phyloP scores from a whole-genome alignment of 331 rosid genomes.

The Quercus tomentella region DNA sequence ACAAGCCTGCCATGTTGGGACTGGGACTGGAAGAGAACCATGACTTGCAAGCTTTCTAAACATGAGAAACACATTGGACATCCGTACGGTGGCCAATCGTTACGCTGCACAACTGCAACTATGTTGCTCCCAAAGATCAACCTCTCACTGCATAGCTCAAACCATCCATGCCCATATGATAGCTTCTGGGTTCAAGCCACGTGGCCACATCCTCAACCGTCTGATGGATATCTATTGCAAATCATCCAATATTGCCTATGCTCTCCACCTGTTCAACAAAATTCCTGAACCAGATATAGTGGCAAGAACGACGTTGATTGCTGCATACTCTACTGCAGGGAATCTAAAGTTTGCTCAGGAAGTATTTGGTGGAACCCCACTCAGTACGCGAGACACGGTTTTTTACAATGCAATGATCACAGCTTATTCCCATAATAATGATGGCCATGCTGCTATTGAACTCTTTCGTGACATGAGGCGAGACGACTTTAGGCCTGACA shows the following conservation, averaged over 20 bases:
- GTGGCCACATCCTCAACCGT: too few species aligned
- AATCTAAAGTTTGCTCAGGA: not conserved
- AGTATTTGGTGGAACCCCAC: not conserved
- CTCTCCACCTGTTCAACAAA: conserved; percentile 26
- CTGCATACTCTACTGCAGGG: conserved; percentile 20
- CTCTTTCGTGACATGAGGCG: conserved; percentile 15
- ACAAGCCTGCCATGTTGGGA: too few species aligned
- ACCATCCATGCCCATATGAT: too few species aligned
- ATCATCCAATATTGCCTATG: not conserved
- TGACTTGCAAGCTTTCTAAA: too few species aligned
- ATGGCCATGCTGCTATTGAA: conserved; percentile 15
- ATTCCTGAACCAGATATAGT: conserved; percentile 29
- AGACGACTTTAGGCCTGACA: conserved; percentile 5
- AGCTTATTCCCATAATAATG: conserved; percentile 17
- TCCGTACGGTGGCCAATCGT: conserved; percentile 10
- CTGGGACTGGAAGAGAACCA: too few species aligned
- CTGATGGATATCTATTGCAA: too few species aligned
- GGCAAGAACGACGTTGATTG: conserved; percentile 19
- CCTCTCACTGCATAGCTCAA: not conserved
- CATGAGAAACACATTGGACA: too few species aligned
- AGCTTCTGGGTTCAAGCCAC: too few species aligned
- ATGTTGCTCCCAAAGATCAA: conserved; percentile 14
- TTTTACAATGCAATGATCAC: conserved; percentile 32
- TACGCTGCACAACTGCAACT: conserved; percentile 25
- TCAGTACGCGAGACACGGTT: conserved; percentile 22